phyloP scores from a whole-genome alignment of 345 rosid species.

The Camelina sativa region DNA sequence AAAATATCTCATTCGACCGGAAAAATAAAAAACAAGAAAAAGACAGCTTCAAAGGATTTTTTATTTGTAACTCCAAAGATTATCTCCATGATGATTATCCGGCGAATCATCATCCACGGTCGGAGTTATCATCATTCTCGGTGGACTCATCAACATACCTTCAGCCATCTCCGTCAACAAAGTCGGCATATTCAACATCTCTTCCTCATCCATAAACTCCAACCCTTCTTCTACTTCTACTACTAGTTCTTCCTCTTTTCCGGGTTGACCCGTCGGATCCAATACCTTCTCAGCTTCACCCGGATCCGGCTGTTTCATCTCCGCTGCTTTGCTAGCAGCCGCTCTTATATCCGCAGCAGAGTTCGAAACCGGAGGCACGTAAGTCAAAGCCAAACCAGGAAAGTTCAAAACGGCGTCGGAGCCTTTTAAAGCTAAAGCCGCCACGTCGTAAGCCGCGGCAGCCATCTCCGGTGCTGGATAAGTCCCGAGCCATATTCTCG shows the following conservation, averaged over 20 bases:
- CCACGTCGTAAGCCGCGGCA: slow-evolving; percentile 79
- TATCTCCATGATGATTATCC: slow-evolving; percentile 56
- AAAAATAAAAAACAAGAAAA: neutral
- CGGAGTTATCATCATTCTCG: slow-evolving; percentile 63
- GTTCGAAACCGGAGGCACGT: slow-evolving; percentile 54
- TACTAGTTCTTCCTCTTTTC: slow-evolving; percentile 18
- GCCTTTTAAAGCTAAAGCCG: slow-evolving; percentile 76
- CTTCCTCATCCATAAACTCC: slow-evolving; percentile 65
- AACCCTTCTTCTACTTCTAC: slow-evolving; percentile 17
- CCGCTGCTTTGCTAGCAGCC: slow-evolving; percentile 65
- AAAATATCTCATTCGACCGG: neutral
- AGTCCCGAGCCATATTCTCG: slow-evolving; percentile 76
- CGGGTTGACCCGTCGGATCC: slow-evolving; percentile 43
- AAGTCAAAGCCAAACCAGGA: slow-evolving; percentile 54
- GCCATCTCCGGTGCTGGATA: slow-evolving; percentile 80
- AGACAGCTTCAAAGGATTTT: slow-evolving; percentile 12
- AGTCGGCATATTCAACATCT: slow-evolving; percentile 60
- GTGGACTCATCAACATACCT: slow-evolving; percentile 78
- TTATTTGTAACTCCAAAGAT: slow-evolving; percentile 61
- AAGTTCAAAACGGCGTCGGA: slow-evolving; percentile 60
- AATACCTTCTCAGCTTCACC: slow-evolving; percentile 2
- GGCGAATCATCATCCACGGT: slow-evolving; percentile 60
- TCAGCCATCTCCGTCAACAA: slow-evolving; percentile 75
- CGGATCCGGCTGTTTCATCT: slow-evolving; percentile 39
- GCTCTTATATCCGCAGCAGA: slow-evolving; percentile 61